phyloP scores from a whole-genome alignment of 805 yeast genomes.

The Zygotorulaspora sp. region DNA sequence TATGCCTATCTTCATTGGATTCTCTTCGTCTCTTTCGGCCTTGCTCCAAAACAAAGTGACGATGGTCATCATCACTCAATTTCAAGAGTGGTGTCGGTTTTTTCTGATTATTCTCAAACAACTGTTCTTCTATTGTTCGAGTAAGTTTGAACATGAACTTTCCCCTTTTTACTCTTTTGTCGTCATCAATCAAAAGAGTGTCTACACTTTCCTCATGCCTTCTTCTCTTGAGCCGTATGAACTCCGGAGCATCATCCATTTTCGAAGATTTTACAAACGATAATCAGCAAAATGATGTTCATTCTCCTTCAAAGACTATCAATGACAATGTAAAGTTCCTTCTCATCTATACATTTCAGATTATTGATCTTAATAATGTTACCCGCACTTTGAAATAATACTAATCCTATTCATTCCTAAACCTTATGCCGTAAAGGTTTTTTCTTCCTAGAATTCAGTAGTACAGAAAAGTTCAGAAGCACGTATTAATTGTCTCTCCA shows the following conservation, averaged over 20 bases:
- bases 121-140: slow-evolving; percentile 41
- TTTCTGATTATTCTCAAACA: slow-evolving; percentile 26
- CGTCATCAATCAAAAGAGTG: slow-evolving; percentile 50
- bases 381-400: too few species aligned
- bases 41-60: slow-evolving; percentile 33
- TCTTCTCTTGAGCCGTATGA: slow-evolving; percentile 80
- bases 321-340: too few species aligned
- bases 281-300: too few species aligned
- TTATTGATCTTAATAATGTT: too few species aligned
- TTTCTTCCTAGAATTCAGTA: too few species aligned
- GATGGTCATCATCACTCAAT: slow-evolving; percentile 20
- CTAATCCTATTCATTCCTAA: too few species aligned
- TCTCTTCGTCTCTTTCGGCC: slow-evolving; percentile 24
- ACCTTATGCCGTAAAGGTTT: too few species aligned
- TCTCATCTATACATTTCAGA: too few species aligned
- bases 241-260: slow-evolving; percentile 43
- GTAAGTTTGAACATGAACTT: slow-evolving; percentile 44
- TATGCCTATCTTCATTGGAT: slow-evolving; percentile 14
- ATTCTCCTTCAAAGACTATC: too few species aligned
- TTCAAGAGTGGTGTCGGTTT: slow-evolving; percentile 29
- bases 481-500: too few species aligned
- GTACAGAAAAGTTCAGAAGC: too few species aligned
- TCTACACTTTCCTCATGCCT: slow-evolving; percentile 85
- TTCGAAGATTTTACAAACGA: too few species aligned
- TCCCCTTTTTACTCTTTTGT: slow-evolving; percentile 31